Percentiles rank a stretch among this genome's conserved stretches.
Evolutionary conservation across 2,329 filamentous ascomycete genomes (phyloP).

Genomic region (Aureobasidium sp.): DNA sequence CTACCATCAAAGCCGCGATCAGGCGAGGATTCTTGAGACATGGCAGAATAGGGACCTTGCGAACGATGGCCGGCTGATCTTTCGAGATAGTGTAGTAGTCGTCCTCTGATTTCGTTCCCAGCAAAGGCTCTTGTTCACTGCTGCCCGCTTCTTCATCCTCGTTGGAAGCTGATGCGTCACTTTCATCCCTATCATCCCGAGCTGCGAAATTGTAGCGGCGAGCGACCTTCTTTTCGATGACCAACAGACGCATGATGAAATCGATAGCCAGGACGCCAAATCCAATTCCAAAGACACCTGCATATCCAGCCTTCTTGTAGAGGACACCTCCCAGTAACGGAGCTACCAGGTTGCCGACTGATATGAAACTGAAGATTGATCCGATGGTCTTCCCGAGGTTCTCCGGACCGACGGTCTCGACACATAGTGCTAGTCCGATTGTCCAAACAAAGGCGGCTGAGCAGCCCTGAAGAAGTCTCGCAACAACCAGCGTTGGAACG

Average conservation of each 20-base stretch:
- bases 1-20: slow-evolving; percentile 33
- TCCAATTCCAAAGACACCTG: slow-evolving; percentile 52
- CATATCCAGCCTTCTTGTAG: slow-evolving; percentile 52
- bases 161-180: not conserved
- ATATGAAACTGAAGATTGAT: slow-evolving; percentile 54
- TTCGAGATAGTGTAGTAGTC: slow-evolving; percentile 38
- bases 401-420: slow-evolving; percentile 51
- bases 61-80: slow-evolving; percentile 35
- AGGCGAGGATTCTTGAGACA: slow-evolving; percentile 36
- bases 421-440: slow-evolving; percentile 50
- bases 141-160: slow-evolving; percentile 20
- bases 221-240: slow-evolving; percentile 58
- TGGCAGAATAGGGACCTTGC: slow-evolving; percentile 43
- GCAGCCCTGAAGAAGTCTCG: slow-evolving; percentile 51
- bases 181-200: slow-evolving; percentile 16
- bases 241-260: slow-evolving; percentile 51
- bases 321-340: slow-evolving; percentile 55
- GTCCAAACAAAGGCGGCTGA: slow-evolving; percentile 55
- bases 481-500: slow-evolving; percentile 43
- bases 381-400: slow-evolving; percentile 57
- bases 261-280: slow-evolving; percentile 51
- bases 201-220: slow-evolving; percentile 34
- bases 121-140: slow-evolving; percentile 31
- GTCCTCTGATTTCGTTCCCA: slow-evolving; percentile 32
- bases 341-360: slow-evolving; percentile 49